Evolutionary conservation across 1,284 basidiomycete genomes (phyloP).

Genomic region (Takashimella tepidaria): DNA sequence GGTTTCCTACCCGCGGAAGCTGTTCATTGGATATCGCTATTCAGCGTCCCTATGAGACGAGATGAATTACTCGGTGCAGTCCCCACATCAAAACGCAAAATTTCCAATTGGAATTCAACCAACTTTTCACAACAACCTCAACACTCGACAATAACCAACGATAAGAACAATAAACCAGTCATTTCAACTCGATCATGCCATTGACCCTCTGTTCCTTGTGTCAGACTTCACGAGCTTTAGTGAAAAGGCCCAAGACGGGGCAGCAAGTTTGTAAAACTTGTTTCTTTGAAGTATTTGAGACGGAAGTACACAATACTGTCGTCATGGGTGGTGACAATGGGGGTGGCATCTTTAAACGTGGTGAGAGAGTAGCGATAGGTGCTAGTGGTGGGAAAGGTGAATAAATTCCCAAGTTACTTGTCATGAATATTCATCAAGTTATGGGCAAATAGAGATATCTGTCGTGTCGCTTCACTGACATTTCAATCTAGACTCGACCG

Average conservation of each 20-base stretch:
- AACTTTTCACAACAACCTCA: neutral
- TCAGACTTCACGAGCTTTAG: slow-evolving; percentile 68
- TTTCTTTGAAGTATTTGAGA: slow-evolving; percentile 97
- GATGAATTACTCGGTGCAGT: too few species aligned
- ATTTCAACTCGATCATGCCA: slow-evolving; percentile 30
- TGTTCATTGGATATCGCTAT: too few species aligned
- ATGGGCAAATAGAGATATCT: too few species aligned
- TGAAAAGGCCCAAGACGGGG: slow-evolving; percentile 94
- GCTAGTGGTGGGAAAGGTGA: slow-evolving; percentile 96
- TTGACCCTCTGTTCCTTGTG: slow-evolving; percentile 58
- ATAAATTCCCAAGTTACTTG: too few species aligned
- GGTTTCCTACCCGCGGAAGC: too few species aligned
- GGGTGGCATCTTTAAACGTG: slow-evolving; percentile 71
- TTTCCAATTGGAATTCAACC: too few species aligned
- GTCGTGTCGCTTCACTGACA: too few species aligned
- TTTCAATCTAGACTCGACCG: slow-evolving; percentile 86
- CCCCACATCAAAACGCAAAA: too few species aligned
- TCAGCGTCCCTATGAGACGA: too few species aligned
- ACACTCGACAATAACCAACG: neutral
- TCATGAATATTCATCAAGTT: too few species aligned
- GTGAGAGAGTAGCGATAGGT: slow-evolving; percentile 93
- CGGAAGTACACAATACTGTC: slow-evolving; percentile 96
- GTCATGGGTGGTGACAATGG: slow-evolving; percentile 52
- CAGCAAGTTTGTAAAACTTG: slow-evolving; percentile 94
- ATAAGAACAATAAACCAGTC: neutral